These are phyloP conservation scores for Scleroderma citrinum DNA, from an alignment of 768 basidiomycete species.

Conservation along the genomic window DNA sequence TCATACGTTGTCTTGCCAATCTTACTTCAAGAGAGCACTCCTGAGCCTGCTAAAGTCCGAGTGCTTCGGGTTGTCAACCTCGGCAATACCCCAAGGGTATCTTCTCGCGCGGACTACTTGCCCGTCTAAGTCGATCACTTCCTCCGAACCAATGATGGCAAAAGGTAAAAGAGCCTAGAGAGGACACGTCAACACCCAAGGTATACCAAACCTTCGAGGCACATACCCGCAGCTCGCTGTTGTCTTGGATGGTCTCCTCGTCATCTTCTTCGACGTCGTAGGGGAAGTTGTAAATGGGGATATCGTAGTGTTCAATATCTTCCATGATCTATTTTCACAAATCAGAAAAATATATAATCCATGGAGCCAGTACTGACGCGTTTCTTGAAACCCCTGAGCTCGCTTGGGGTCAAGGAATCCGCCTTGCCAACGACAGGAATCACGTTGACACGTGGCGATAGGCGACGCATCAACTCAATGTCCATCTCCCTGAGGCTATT, in stretches of 20 bases:
- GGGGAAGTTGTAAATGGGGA: conserved; percentile 99
- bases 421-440: conserved; percentile 98
- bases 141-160: conserved; percentile 95
- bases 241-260: conserved; percentile 96
- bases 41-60: conserved; percentile 96
- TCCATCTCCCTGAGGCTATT: conserved; percentile 91
- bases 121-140: conserved; percentile 91
- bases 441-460: conserved; percentile 97
- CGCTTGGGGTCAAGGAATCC: conserved; percentile 88
- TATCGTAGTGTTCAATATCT: conserved; percentile 97
- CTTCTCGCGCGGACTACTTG: conserved; percentile 87
- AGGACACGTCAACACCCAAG: conserved; percentile 4
- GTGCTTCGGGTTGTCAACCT: conserved; percentile 99
- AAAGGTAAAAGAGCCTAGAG: conserved; percentile 90
- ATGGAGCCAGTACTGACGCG: conserved; percentile 43
- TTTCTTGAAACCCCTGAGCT: conserved; percentile 94
- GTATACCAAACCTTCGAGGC: background rate
- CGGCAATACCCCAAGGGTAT: conserved; percentile 98
- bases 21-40: conserved; percentile 84
- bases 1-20: conserved; percentile 1
- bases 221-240: conserved; percentile 85
- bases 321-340: conserved; percentile 81
- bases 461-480: conserved; percentile 96
- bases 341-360: conserved; percentile 3
- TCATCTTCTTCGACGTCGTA: conserved; percentile 99